Base-by-base conservation (phyloP, 2,329 filamentous ascomycete genomes). In the Macroventuria anomochaeta region DNA sequence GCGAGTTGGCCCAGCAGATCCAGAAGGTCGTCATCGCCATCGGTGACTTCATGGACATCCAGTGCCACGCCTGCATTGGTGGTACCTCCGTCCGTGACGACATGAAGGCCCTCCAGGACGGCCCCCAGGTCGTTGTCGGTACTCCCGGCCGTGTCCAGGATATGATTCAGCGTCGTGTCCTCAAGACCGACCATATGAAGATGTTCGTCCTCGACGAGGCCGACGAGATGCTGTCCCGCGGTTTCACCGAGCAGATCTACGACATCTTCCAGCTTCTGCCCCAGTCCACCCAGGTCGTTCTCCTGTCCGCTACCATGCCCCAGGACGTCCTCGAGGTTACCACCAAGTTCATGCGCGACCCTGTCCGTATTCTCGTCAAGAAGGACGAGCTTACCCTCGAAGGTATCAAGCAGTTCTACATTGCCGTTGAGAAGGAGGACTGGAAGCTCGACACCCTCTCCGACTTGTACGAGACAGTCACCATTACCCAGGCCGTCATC, bases 381-480 rank as follows among this genome's bases (percentile, higher is more conserved):
- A 96, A 96, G 87, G 93, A 96, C 76, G 95, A 99, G 79, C 88
- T 99, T 79, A 99, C 95, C 75, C 91, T 99, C 56, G 95, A 99
- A 83, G 95, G 95, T 91, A 96, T 99, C 77, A 99, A 99, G 87
- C 95, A 99, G 80, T 99, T 97, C 84, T 99, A 97, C 84, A 97
- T 99, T 81, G 95, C 95, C 57, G 95, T 99, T 57, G 95, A 99
- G 85, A 97, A 99, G 86, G 95, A 99, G 80, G 95, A 99, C 76
- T 99, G 95, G 95, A 99, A 99, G 84, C 88, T 99, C 65, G 95
- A 99, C 80, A 99, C 95, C 58, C 91, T 99, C 61, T 97, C 91
- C 72, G 95, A 99, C 81, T 82, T 99, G 69, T 99, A 99, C 85
- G 95, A 99, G 84, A 99, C 95, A 51, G 90, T 99, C 76, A 99